Conservation (phyloP, 805 yeast species). For the Candida gorgasii region DNA sequence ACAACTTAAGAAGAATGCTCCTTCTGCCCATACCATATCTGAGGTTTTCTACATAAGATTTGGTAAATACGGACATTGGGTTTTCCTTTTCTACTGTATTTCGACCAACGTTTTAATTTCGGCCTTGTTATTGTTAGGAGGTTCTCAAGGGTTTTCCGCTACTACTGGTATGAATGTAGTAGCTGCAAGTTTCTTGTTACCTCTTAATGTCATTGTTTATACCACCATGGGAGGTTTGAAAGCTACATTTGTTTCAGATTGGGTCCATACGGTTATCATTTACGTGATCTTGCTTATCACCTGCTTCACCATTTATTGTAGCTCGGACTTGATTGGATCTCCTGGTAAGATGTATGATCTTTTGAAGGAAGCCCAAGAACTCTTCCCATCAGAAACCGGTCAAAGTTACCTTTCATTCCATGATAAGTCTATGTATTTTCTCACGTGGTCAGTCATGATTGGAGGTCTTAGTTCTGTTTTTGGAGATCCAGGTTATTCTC, state of each 20-base stretch:
- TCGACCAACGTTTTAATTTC: constrained; percentile 24
- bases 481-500: constrained; percentile 28
- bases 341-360: constrained; percentile 26
- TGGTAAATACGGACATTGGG: constrained; percentile 28
- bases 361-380: constrained; percentile 16
- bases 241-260: constrained; percentile 29
- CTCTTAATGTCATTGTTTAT: constrained; percentile 25
- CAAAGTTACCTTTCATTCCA: constrained; percentile 20
- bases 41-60: constrained; percentile 24
- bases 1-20: constrained; percentile 20
- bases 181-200: constrained; percentile 25
- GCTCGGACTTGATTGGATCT: constrained; percentile 23
- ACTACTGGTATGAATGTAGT: constrained; percentile 69
- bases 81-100: constrained; percentile 25
- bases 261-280: constrained; percentile 26
- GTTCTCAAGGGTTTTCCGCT: constrained; percentile 73
- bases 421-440: constrained; percentile 14
- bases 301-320: constrained; percentile 20
- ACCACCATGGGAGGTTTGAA: constrained; percentile 26
- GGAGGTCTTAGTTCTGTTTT: constrained; percentile 24
- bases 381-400: constrained; percentile 22
- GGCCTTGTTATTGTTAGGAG: constrained; percentile 34
- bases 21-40: constrained; percentile 21
- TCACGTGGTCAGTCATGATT: constrained; percentile 17
- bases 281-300: constrained; percentile 21